phyloP scores from a whole-genome alignment of 306 rosid genomes.

The Lathyrus tuberosus region DNA sequence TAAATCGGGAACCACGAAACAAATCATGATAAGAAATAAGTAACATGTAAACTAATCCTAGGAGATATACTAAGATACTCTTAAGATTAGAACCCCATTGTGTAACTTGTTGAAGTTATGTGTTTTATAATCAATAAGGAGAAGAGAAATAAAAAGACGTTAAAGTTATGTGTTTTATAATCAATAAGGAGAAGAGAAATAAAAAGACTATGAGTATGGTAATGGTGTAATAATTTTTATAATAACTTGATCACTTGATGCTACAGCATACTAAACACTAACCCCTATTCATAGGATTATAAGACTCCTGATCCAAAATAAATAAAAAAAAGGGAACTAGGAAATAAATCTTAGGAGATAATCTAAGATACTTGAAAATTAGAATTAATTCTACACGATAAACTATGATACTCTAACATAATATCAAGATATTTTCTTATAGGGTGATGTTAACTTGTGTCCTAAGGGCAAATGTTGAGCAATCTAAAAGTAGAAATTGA shows the following conservation, averaged over 20 bases:
- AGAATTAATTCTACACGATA: not conserved
- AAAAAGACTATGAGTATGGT: too few relatives aligned
- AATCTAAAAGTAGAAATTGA: too few relatives aligned
- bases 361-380: not conserved
- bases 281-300: not conserved
- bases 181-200: too few relatives aligned
- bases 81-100: not conserved
- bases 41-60: not conserved
- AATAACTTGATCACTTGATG: too few relatives aligned
- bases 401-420: not conserved
- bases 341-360: not conserved
- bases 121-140: too few relatives aligned
- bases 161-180: too few relatives aligned
- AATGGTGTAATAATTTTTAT: too few relatives aligned
- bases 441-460: too few relatives aligned
- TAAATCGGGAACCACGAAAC: not conserved
- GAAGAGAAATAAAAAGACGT: too few relatives aligned
- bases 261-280: not conserved
- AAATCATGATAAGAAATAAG: not conserved
- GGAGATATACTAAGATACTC: not conserved
- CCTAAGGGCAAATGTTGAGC: too few relatives aligned
- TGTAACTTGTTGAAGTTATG: too few relatives aligned
- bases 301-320: not conserved
- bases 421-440: slow-evolving; percentile 1
- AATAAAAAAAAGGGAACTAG: not conserved